Conservation (phyloP, 1,284 basidiomycete species). For the Moniliella sp. region DNA sequence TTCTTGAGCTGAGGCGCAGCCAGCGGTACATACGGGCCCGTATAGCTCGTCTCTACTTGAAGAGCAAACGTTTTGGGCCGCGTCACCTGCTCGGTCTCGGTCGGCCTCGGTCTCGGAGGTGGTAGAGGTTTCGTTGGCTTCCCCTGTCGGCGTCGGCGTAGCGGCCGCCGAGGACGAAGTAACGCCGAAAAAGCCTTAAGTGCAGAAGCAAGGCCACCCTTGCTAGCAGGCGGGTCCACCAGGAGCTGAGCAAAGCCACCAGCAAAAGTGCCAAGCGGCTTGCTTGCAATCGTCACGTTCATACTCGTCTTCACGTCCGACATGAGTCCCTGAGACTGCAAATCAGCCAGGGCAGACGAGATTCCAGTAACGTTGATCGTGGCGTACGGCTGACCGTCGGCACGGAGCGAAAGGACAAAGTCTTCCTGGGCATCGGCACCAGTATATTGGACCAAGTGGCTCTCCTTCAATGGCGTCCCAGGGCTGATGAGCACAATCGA, state of each 20-base stretch:
- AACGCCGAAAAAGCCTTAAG: slow-evolving; percentile 16
- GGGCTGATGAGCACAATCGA: slow-evolving; percentile 8
- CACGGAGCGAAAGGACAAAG: slow-evolving; percentile 14
- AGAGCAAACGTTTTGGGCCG: slow-evolving; percentile 13
- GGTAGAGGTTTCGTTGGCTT: too few species aligned
- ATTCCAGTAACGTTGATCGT: slow-evolving; percentile 17
- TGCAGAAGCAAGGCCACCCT: slow-evolving; percentile 18
- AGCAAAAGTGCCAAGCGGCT: slow-evolving; percentile 17
- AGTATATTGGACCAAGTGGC: too few species aligned
- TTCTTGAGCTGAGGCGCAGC: slow-evolving; percentile 14
- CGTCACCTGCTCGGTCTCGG: slow-evolving; percentile 6
- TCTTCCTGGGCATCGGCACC: slow-evolving; percentile 11
- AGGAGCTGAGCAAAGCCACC: slow-evolving; percentile 15
- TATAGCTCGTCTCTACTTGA: slow-evolving; percentile 8
- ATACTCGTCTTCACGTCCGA: slow-evolving; percentile 17
- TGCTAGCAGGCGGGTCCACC: slow-evolving; percentile 15
- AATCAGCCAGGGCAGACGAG: slow-evolving; percentile 10
- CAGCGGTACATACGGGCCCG: slow-evolving; percentile 10
- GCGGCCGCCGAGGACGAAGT: too few species aligned
- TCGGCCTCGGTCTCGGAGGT: too few species aligned
- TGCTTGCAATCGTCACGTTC: slow-evolving; percentile 18
- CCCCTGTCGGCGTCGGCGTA: too few species aligned
- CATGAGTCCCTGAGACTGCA: slow-evolving; percentile 16
- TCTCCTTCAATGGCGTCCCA: too few species aligned
- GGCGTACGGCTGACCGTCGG: slow-evolving; percentile 6